Evolutionary conservation across 352 stramenopile species (phyloP).

Genomic region (Globisporangium takayamanum): DNA sequence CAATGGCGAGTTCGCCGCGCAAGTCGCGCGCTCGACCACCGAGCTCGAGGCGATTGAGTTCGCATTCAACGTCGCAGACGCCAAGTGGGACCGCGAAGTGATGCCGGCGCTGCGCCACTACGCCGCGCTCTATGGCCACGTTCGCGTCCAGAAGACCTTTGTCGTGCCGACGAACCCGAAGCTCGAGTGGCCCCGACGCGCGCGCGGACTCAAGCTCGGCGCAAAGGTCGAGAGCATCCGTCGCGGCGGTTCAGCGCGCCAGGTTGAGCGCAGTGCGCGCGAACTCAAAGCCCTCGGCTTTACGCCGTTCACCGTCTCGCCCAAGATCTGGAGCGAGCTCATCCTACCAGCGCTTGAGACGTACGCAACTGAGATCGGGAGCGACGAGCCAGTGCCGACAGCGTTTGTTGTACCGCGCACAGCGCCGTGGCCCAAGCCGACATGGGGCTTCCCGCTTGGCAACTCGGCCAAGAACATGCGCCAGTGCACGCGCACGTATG

Average conservation of each 20-base stretch:
- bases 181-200: not conserved
- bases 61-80: not conserved
- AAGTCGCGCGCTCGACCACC: not conserved
- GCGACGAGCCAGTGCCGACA: not conserved
- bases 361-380: not conserved
- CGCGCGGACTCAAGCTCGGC: not conserved
- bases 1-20: not conserved
- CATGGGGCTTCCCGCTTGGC: constrained; percentile 1
- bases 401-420: not conserved
- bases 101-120: constrained; percentile 2
- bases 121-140: not conserved
- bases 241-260: not conserved
- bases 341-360: not conserved
- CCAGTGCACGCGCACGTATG: not conserved
- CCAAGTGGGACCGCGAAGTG: constrained; percentile 1
- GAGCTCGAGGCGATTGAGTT: not conserved
- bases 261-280: not conserved
- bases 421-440: not conserved
- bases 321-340: not conserved
- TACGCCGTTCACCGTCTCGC: not conserved
- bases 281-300: not conserved
- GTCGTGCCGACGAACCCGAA: not conserved
- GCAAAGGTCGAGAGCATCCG: not conserved
- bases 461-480: not conserved
- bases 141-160: not conserved